A percentile compares a stretch with the other conserved stretches of the same genome.
These are phyloP conservation scores for Cryptosporidium baileyi DNA, from an alignment of 169 alveolate genomes.

Conservation along the genomic window DNA sequence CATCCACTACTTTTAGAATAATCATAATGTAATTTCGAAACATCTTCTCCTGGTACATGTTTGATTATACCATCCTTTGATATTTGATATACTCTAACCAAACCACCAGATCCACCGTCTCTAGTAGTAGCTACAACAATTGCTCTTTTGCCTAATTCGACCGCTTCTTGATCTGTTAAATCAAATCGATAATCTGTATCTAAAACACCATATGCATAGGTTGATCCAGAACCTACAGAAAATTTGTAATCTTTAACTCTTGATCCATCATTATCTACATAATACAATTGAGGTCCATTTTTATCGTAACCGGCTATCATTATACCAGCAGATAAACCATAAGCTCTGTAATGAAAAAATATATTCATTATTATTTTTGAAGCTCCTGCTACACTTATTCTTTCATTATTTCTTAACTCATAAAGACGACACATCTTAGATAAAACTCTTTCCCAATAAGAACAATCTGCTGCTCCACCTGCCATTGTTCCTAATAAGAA, in stretches of 20 bases:
- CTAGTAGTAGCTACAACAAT: conserved; percentile 98
- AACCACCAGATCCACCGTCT: conserved; percentile 99
- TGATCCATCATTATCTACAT: conserved; percentile 93
- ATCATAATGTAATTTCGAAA: conserved; percentile 86
- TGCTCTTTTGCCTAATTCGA: conserved; percentile 96
- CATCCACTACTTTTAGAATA: conserved; percentile 82
- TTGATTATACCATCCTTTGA: conserved; percentile 92
- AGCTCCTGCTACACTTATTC: conserved; percentile 98
- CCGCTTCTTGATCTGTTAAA: conserved; percentile 94
- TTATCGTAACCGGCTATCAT: conserved; percentile 89
- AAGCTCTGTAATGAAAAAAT: conserved; percentile 93
- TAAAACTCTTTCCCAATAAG: conserved; percentile 95
- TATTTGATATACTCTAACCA: conserved; percentile 95
- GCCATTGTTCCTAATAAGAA: conserved; percentile 99
- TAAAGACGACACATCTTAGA: conserved; percentile 91
- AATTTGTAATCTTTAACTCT: conserved; percentile 89
- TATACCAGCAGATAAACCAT: conserved; percentile 98
- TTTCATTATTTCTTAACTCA: conserved; percentile 88
- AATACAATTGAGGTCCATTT: conserved; percentile 90
- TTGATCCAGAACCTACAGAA: conserved; percentile 97
- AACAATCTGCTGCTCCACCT: conserved; percentile 99
- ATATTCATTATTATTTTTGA: conserved; percentile 94
- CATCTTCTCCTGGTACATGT: conserved; percentile 90
- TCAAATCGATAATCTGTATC: conserved; percentile 92
- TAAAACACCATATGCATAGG: conserved; percentile 98